Evolutionary conservation across 1,284 basidiomycete genomes (phyloP).

Genomic region (Blastosporella zonata): DNA sequence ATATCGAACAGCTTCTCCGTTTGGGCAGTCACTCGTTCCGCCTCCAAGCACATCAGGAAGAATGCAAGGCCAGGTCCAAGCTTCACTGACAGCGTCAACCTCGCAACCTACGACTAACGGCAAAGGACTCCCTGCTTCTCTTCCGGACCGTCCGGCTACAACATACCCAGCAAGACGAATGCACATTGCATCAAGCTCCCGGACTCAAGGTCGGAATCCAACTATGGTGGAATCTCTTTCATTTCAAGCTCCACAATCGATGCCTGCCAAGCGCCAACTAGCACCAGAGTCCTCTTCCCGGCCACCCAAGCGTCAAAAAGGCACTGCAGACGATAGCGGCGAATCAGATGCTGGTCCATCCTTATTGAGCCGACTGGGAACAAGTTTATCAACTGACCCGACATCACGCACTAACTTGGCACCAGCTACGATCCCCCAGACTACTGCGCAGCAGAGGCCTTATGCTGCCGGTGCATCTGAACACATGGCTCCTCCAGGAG

Average conservation of each 20-base stretch:
- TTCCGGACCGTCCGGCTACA: conserved; percentile 13
- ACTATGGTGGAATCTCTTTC: neutral
- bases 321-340: conserved; percentile 21
- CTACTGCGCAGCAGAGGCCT: conserved; percentile 7
- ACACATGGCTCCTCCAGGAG: conserved; percentile 28
- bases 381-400: conserved; percentile 15
- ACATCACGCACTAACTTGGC: conserved; percentile 23
- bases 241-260: conserved; percentile 3
- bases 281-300: conserved; percentile 24
- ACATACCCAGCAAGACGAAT: conserved; percentile 17
- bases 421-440: conserved; percentile 1
- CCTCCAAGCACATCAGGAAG: conserved; percentile 20
- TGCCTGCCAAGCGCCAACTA: conserved; percentile 15
- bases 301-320: conserved; percentile 34
- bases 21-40: conserved; percentile 48
- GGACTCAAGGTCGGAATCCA: conserved; percentile 7
- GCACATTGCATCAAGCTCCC: conserved; percentile 14
- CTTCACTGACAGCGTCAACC: conserved; percentile 5
- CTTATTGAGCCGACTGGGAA: conserved; percentile 40
- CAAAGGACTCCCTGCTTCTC: conserved; percentile 10
- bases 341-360: conserved; percentile 31
- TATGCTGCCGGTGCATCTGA: conserved; percentile 8
- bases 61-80: conserved; percentile 15
- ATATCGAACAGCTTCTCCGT: conserved; percentile 44
- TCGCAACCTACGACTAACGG: conserved; percentile 9